These are phyloP conservation scores for Panicum miliaceum DNA, from an alignment of 176 grass and related monocot genomes.

Conservation along the genomic window DNA sequence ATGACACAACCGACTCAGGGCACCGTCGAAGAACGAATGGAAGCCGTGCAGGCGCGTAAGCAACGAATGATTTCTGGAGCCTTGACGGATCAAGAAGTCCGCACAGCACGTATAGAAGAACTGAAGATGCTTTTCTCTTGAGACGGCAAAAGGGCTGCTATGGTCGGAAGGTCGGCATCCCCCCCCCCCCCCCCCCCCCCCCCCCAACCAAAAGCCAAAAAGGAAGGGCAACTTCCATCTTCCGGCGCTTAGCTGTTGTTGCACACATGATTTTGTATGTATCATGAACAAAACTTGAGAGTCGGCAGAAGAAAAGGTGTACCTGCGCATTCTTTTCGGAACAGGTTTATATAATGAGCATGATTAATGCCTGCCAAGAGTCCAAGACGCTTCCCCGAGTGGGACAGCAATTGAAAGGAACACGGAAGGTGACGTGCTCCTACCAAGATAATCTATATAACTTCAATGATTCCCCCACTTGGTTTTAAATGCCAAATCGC, in stretches of 20 bases:
- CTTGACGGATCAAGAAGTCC: constrained; percentile 83
- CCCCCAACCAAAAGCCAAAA: no score
- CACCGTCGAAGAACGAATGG: constrained; percentile 92
- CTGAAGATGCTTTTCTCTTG: constrained; percentile 89
- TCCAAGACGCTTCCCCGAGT: constrained; percentile 24
- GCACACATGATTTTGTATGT: constrained; percentile 32
- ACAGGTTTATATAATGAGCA: neutral
- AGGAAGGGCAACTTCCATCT: neutral
- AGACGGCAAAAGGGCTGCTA: neutral
- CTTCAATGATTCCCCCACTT: constrained; percentile 10
- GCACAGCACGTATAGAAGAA: constrained; percentile 80
- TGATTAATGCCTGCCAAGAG: neutral
- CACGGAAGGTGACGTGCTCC: neutral
- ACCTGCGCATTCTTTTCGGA: neutral
- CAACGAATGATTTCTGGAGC: constrained; percentile 95
- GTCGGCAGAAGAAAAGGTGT: neutral
- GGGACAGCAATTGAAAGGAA: constrained; percentile 20
- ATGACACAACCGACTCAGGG: constrained; percentile 43
- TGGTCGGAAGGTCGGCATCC: neutral
- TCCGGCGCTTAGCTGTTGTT: constrained; percentile 24
- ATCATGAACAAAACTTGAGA: neutral
- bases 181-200: no score
- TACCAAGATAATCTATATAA: constrained; percentile 9
- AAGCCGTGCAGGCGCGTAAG: constrained; percentile 77
- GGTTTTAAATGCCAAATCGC: constrained; percentile 10